Conservation (phyloP, 2,329 filamentous ascomycete species). For the Aspergillus novoparasiticus region DNA sequence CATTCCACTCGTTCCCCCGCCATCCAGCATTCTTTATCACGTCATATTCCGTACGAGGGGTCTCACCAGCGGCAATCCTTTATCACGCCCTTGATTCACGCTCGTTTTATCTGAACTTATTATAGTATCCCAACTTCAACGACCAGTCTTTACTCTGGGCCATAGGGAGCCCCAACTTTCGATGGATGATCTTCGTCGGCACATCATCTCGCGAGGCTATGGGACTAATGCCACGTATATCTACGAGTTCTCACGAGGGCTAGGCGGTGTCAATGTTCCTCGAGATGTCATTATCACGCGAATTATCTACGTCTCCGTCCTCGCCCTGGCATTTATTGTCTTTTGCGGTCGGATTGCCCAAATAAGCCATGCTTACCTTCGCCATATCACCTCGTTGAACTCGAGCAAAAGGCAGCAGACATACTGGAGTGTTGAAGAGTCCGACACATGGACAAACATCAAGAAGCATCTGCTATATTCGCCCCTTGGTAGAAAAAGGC, state of each 20-base stretch:
- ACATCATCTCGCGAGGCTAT: slow-evolving; percentile 29
- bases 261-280: slow-evolving; percentile 42
- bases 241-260: slow-evolving; percentile 43
- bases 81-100: not conserved
- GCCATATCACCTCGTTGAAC: slow-evolving; percentile 44
- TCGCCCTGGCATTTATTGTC: slow-evolving; percentile 38
- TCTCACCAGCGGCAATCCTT: not conserved
- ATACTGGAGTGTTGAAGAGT: slow-evolving; percentile 49
- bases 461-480: slow-evolving; percentile 58
- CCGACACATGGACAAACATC: slow-evolving; percentile 43
- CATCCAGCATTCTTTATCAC: slow-evolving; percentile 19
- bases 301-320: slow-evolving; percentile 42
- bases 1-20: slow-evolving; percentile 29
- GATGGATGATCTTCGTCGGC: slow-evolving; percentile 32
- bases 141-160: slow-evolving; percentile 9
- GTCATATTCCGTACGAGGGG: slow-evolving; percentile 11
- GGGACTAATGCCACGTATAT: slow-evolving; percentile 43
- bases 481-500: slow-evolving; percentile 72
- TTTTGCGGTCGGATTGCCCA: slow-evolving; percentile 46
- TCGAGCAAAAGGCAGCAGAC: slow-evolving; percentile 42
- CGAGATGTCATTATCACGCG: slow-evolving; percentile 43
- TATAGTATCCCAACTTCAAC: not conserved
- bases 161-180: slow-evolving; percentile 16
- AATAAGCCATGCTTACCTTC: slow-evolving; percentile 48
- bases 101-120: slow-evolving; percentile 7